Base-by-base conservation (phyloP, 2,329 filamentous ascomycete genomes). In the Colletotrichum sp. region DNA sequence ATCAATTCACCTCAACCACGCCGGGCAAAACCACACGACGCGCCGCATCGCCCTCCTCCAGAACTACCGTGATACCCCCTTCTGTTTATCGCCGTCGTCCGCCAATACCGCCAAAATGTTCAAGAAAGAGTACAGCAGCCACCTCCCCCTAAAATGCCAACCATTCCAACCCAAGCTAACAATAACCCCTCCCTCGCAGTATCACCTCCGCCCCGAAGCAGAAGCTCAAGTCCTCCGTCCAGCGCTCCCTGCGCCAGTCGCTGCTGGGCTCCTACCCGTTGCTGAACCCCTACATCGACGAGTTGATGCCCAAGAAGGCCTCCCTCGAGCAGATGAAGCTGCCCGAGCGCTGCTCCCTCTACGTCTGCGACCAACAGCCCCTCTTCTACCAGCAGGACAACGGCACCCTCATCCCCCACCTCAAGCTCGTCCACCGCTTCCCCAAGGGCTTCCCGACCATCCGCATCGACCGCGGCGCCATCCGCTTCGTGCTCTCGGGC, bases 191-290 rank as follows among this genome's bases (percentile, higher is more conserved):
- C 24, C 75, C 59, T 59, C 26, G 21, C 82, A 96, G 95, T 79
- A 93, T 98, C 84, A 88, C 92, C 81, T 88, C 93, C 30, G 92
- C 94, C 79, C 93, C 95, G 72, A 98, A 97, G 88, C 95, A 96
- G 81, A 99, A 99, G 90, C 95, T 99, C 86, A 99, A 99, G 88
- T 98, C 96, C 79, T 98, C 96, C 28, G 95, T 95, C 72, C 96
- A 98, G 88, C 95, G 97, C 82, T 92, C 89, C 78, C 93, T 99
- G 81, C 95, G 97, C 80, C 90, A 93, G 81, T 95, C 95, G 82
- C 91, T 99, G 79, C 89, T 97, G 78, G 90, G 95, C 75, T 94
- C 94, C 69, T 98, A 98, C 87, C 97, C 97, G 4, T 91, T 95
- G 68, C 93, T 99, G 68, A 92, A 93, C 79, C 95, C 95, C 1